Evolutionary conservation across 371 early-diverging fungal species (phyloP).

Genomic region (Haplosporangium sp.): DNA sequence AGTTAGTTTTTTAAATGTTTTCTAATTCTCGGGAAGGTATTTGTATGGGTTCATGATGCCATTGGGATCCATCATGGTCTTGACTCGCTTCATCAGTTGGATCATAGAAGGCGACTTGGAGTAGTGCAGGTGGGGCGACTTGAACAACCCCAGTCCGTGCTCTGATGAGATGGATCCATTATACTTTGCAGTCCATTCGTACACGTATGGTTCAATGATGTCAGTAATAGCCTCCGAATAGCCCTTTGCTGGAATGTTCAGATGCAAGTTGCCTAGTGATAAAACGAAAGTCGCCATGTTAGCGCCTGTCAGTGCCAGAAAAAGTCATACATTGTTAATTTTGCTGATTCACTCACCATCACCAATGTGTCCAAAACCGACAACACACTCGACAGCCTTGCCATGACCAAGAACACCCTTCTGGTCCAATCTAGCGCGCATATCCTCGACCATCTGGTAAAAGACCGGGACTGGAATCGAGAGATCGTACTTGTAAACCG

Average conservation of each 20-base stretch:
- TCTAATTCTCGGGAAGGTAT: slow-evolving; percentile 44
- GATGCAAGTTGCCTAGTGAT: slow-evolving; percentile 84
- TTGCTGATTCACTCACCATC: slow-evolving; percentile 61
- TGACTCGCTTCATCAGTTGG: slow-evolving; percentile 74
- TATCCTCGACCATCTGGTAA: slow-evolving; percentile 86
- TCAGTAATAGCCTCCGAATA: slow-evolving; percentile 68
- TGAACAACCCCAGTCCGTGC: slow-evolving; percentile 83
- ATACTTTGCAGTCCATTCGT: slow-evolving; percentile 85
- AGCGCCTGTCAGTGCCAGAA: too few relatives aligned
- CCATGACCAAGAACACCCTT: slow-evolving; percentile 67
- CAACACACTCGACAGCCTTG: slow-evolving; percentile 76
- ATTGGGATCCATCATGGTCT: slow-evolving; percentile 82
- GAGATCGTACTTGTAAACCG: slow-evolving; percentile 93
- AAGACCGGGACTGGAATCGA: slow-evolving; percentile 87
- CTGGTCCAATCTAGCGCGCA: slow-evolving; percentile 73
- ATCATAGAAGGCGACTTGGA: slow-evolving; percentile 75
- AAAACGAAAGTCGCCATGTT: too few relatives aligned
- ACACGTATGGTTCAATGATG: slow-evolving; percentile 92
- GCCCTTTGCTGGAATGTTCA: slow-evolving; percentile 86
- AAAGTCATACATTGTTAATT: too few relatives aligned
- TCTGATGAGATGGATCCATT: slow-evolving; percentile 86
- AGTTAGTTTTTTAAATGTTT: background rate
- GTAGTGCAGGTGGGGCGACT: slow-evolving; percentile 73
- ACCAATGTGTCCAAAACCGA: slow-evolving; percentile 94
- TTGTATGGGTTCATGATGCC: slow-evolving; percentile 90